Evolutionary conservation across 257 asterid genomes (phyloP).

Genomic region (Lycium barbarum): DNA sequence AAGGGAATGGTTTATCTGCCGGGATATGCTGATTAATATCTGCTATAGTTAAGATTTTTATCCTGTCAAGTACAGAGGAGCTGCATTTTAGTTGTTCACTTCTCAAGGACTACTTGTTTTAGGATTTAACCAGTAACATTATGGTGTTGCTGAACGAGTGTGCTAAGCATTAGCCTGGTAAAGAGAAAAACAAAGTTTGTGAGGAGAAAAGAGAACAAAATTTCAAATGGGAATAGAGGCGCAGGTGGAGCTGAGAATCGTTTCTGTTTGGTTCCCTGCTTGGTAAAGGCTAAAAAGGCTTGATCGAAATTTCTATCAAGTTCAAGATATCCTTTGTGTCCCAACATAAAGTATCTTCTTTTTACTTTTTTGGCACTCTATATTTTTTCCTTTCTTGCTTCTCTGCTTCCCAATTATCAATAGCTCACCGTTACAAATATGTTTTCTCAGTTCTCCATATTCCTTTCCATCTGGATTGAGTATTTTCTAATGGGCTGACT

Average conservation of each 20-base stretch:
- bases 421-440: not conserved
- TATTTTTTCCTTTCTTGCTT: not conserved
- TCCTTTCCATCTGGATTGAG: not conserved
- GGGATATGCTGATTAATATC: not conserved
- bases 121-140: not conserved
- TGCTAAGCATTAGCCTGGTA: not conserved
- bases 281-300: constrained; percentile 23
- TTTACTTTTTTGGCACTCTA: not conserved
- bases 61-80: not conserved
- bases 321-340: not conserved
- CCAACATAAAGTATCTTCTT: not conserved
- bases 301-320: not conserved
- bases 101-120: constrained; percentile 13
- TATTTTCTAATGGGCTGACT: constrained; percentile 12
- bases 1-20: not conserved
- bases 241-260: not conserved
- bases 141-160: not conserved
- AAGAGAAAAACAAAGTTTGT: not conserved
- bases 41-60: not conserved
- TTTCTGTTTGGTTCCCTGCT: not conserved
- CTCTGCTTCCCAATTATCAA: not conserved
- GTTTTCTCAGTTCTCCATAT: not conserved
- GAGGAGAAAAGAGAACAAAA: not conserved
- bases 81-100: not conserved
- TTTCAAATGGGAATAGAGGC: not conserved